phyloP scores from a whole-genome alignment of 2,329 filamentous ascomycete species.

The Penicillium hordei region DNA sequence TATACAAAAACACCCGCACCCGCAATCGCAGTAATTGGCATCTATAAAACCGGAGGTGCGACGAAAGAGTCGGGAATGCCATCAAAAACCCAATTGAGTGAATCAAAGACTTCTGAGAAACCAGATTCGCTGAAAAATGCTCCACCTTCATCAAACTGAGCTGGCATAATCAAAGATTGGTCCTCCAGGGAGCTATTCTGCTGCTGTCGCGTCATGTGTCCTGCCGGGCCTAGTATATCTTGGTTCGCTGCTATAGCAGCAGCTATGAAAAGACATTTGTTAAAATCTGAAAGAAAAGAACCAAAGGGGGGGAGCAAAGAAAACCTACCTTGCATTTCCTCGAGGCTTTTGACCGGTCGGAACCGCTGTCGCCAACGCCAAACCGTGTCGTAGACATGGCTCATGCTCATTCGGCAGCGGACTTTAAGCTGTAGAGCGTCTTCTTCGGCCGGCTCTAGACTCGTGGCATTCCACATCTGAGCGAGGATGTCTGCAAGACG shows the following conservation, averaged over 20 bases:
- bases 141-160: constrained; percentile 38
- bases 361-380: constrained; percentile 66
- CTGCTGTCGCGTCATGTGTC: constrained; percentile 30
- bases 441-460: constrained; percentile 34
- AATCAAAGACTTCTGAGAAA: constrained; percentile 77
- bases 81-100: constrained; percentile 89
- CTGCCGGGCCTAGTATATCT: constrained; percentile 32
- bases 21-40: background rate
- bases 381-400: constrained; percentile 64
- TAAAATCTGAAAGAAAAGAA: constrained; percentile 19
- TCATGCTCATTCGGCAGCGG: constrained; percentile 65
- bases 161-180: constrained; percentile 33
- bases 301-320: constrained; percentile 3
- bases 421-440: constrained; percentile 59
- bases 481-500: constrained; percentile 64
- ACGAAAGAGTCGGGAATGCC: constrained; percentile 67
- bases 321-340: constrained; percentile 65
- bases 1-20: background rate
- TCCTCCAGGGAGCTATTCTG: constrained; percentile 34
- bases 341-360: constrained; percentile 61
- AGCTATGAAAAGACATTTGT: constrained; percentile 11
- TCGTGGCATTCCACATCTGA: constrained; percentile 60
- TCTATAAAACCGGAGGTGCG: constrained; percentile 37
- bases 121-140: constrained; percentile 46
- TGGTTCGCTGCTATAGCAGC: constrained; percentile 37